A percentile compares a stretch with the other conserved stretches of the same genome.
Evolutionary conservation across 768 basidiomycete genomes (phyloP).

Genomic region (Mycena olivaceomarginata): DNA sequence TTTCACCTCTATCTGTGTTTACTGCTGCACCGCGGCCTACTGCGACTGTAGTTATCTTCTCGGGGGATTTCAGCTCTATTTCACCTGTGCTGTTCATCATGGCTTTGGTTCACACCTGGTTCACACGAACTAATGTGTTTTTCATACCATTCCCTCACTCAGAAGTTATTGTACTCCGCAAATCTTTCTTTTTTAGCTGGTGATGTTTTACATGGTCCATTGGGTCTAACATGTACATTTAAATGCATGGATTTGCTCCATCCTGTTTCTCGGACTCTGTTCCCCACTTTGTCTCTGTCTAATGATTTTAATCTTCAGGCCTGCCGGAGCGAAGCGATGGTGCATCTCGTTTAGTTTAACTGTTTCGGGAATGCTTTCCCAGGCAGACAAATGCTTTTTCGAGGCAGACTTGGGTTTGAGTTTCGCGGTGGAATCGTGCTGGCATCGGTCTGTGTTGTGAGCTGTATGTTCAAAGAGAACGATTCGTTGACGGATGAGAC

Average conservation of each 20-base stretch:
- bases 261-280: slow-evolving; percentile 2
- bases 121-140: no score
- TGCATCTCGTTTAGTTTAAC: slow-evolving; percentile 1
- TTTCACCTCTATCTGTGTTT: no score
- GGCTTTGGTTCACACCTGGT: no score
- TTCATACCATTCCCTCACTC: slow-evolving; percentile 3
- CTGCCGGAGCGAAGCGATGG: slow-evolving; percentile 8
- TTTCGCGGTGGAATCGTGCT: slow-evolving; percentile 7
- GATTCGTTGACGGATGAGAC: slow-evolving; percentile 4
- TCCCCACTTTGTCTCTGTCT: neutral
- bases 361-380: neutral
- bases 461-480: slow-evolving; percentile 1
- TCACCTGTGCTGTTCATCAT: no score
- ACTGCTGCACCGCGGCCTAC: no score
- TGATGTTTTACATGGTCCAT: slow-evolving; percentile 5
- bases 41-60: no score
- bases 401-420: slow-evolving; percentile 5
- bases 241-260: neutral
- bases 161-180: neutral
- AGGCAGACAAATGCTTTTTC: slow-evolving; percentile 4
- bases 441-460: slow-evolving; percentile 5
- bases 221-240: slow-evolving; percentile 4
- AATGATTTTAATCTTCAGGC: slow-evolving; percentile 6
- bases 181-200: neutral
- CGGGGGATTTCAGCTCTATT: no score